Evolutionary conservation across 169 alveolate genomes (phyloP).

Genomic region (Besnoitia besnoiti): DNA sequence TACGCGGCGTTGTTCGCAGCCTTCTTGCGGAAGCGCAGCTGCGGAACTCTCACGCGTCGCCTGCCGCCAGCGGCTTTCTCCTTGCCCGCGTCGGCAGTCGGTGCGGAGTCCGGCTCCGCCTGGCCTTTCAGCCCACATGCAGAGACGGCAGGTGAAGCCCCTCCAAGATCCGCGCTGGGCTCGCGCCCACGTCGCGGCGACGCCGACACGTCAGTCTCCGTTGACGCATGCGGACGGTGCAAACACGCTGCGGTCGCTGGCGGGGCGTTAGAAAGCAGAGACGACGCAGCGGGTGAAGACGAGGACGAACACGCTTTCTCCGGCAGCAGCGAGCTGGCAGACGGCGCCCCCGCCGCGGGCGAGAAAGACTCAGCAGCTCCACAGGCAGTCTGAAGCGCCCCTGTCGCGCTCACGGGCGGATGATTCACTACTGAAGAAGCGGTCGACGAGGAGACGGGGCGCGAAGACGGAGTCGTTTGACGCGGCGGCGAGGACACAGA

Average conservation of each 20-base stretch:
- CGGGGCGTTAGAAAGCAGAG: neutral
- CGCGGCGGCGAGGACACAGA: neutral
- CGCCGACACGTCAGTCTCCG: neutral
- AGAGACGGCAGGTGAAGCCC: too few relatives aligned
- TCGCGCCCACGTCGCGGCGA: neutral
- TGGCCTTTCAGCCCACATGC: too few relatives aligned
- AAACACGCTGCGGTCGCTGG: neutral
- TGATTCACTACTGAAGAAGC: neutral
- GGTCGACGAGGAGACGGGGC: neutral
- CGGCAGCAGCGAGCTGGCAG: neutral
- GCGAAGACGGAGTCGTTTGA: neutral
- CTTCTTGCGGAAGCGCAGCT: neutral
- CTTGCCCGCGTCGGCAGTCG: neutral
- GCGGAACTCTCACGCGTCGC: conserved; percentile 28
- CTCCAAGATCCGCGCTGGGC: neutral
- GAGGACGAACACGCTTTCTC: neutral
- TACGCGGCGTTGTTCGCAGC: neutral
- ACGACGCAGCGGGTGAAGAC: neutral
- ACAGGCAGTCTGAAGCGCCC: neutral
- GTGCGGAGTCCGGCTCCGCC: neutral
- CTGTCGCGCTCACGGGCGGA: neutral
- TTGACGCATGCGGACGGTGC: neutral
- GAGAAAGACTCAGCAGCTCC: neutral
- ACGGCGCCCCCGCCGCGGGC: neutral
- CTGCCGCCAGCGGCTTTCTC: neutral